Evolutionary conservation across 352 stramenopile genomes (phyloP), one percentile per base, ranked within the genome.

Genomic region (Globisporangium iwayamae): DNA sequence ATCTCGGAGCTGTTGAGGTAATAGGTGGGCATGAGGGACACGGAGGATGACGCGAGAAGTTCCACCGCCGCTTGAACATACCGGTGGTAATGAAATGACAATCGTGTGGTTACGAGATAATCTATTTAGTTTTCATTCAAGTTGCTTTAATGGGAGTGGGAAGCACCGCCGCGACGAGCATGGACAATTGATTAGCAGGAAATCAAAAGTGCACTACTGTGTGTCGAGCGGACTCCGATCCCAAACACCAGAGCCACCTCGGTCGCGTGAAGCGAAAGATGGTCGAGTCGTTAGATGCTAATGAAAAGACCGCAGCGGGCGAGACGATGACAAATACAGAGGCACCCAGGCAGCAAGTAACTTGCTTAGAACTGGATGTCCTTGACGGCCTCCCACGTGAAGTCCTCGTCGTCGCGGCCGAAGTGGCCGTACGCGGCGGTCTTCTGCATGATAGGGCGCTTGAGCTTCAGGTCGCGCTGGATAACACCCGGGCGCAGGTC

Each of bases 401-500:
- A 99, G 79, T 99, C 97, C 64, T 91, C 81, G 75, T 99, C 97
- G 52, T 98, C 87, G 61, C 98, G 97, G 67, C 98, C 98, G 74
- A 99, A 99, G 85, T 99, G 97, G 73, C 98, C 97, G 83, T 99
- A 99, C 3, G 97, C 95, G 46, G 97, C 96, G 41, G 98, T 99
- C 85, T 99, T 99, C 74, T 97, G 92, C 90, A 99, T 98, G 54
- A 99, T 84, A 54, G 97, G 96, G 50, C 93, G 89, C 73, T 98
- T 98, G 60, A 99, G 85, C 73, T 99, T 90, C 38, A 99, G 84
- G 77, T 99, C 96, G 66, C 96, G 97, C 72, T 99, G 95, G 76
- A 99, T 98, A 77, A 97, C 97, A 74, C 98, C 97, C 34, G 97
- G 96, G 65, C 93, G 89, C 58, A 99, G 78, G 82, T 99, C 98